Base-by-base conservation (phyloP, 306 rosid species). In the Lathyrus tuberosus region DNA sequence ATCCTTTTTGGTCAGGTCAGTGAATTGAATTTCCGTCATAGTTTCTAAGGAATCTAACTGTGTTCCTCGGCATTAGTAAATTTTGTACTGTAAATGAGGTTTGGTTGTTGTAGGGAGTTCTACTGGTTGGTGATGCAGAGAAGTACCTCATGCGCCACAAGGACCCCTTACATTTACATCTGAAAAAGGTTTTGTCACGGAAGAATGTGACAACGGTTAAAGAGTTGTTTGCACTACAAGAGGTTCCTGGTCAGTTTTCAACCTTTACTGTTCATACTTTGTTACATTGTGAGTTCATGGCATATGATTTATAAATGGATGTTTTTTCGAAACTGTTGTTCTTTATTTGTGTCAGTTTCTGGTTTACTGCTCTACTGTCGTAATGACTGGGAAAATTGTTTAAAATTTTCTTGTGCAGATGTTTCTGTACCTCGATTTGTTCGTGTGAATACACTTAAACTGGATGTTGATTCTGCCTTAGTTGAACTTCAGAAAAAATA, bases 391-490 rank as follows among this genome's bases (percentile, higher is more conserved):
- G 56, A 51, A 51, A 58, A 31, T 24, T 47, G 73, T 67, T 69
- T 64, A 4, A 64, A 74, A 13, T 56, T 70, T 80, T 71, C 37
- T 66, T 54, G 52, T 87, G 86, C 96, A 87, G 97, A 79, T 73
- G 64, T 80, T 70, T 84, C 87, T 65, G 31, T 63, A 62, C 92
- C 96, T 75, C 92, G 99, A 52, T 78, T 79, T 80, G 94, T 91
- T 79, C 96, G 96, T n/a, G 96, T 91, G 20, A 91, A 91, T 79
- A 83, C 99, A 15, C 88, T 91, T 82, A 88, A 91, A 75, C 54
- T 94, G 17, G 87, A 87, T 81, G 93, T 86, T 68, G 83, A 80
- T 44, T 76, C 89, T 51, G 96, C 92, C 70, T 33, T 84, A 15
- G 83, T 61, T 10, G 95, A 87, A 74, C 79, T 94, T 59, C 83